These are phyloP conservation scores for Microbotryum lychnidis-dioicae DNA, from an alignment of 1,284 basidiomycete genomes.

Conservation along the genomic window DNA sequence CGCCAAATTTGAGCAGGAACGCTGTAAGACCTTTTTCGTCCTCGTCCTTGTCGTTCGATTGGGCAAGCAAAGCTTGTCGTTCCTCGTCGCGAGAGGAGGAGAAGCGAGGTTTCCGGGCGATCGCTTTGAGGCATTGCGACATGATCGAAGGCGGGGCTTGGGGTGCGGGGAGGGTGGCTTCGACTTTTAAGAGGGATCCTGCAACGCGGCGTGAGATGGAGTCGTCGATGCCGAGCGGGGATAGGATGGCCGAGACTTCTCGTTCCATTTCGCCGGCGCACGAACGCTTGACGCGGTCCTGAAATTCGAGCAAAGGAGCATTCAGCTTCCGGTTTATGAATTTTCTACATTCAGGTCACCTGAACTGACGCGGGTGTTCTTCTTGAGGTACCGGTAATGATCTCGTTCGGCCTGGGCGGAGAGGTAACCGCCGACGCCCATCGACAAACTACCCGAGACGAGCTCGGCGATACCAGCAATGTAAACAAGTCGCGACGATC, in stretches of 20 bases:
- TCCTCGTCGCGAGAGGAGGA: constrained; percentile 14
- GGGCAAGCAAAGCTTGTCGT: constrained; percentile 13
- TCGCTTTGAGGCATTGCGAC: constrained; percentile 23
- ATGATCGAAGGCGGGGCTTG: constrained; percentile 22
- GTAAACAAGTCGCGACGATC: constrained; percentile 56
- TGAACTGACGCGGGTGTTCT: constrained; percentile 35
- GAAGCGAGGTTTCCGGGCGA: constrained; percentile 31
- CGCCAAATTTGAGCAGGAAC: constrained; percentile 87
- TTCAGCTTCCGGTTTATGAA: neutral
- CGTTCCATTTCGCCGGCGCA: constrained; percentile 93
- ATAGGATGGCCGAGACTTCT: constrained; percentile 80
- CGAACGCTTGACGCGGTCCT: constrained; percentile 71
- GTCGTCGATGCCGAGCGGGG: constrained; percentile 79
- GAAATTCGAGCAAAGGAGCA: constrained; percentile 16
- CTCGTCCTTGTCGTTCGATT: constrained; percentile 41
- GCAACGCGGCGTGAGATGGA: constrained; percentile 70
- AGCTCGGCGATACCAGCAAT: constrained; percentile 44
- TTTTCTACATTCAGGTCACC: no score
- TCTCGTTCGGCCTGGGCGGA: constrained; percentile 93
- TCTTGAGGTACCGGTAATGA: constrained; percentile 66
- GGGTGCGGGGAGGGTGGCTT: constrained; percentile 26
- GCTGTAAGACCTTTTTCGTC: constrained; percentile 73
- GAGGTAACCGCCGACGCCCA: constrained; percentile 96
- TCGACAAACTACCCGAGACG: constrained; percentile 84
- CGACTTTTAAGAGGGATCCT: constrained; percentile 50